Evolutionary conservation across 768 basidiomycete genomes (phyloP).

Genomic region (Hypholoma sublateritium): DNA sequence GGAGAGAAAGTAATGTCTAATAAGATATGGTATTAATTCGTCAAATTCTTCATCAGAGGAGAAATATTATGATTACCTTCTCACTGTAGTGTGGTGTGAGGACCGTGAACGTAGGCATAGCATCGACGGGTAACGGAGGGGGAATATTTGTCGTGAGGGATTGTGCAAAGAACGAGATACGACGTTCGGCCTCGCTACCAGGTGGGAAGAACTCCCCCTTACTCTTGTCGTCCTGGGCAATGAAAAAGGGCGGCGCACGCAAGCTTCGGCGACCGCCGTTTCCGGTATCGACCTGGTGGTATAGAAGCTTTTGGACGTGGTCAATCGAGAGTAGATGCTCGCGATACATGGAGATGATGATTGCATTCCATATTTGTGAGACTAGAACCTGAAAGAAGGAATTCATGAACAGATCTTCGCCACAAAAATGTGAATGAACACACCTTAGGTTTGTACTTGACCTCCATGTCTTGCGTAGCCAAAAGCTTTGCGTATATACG

Average conservation of each 20-base stretch:
- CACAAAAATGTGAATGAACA: conserved; percentile 15
- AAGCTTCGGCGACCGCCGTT: conserved; percentile 86
- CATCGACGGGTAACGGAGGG: conserved; percentile 91
- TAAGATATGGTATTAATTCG: conserved; percentile 6
- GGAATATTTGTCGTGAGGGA: conserved; percentile 95
- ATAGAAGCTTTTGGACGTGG: conserved; percentile 96
- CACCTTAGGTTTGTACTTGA: conserved; percentile 99
- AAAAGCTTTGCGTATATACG: conserved; percentile 95
- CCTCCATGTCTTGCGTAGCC: conserved; percentile 93
- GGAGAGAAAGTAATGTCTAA: conserved; percentile 89
- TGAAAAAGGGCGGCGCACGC: conserved; percentile 97
- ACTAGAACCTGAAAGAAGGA: conserved; percentile 75
- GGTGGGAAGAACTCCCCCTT: conserved; percentile 88
- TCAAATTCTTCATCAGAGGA: conserved; percentile 2
- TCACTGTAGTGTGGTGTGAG: conserved; percentile 98
- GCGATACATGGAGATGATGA: conserved; percentile 99
- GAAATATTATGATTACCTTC: conserved; percentile 55
- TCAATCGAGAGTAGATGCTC: conserved; percentile 98
- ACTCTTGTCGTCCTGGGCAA: conserved; percentile 88
- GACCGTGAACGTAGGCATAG: conserved; percentile 99
- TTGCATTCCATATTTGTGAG: conserved; percentile 99
- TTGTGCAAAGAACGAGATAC: conserved; percentile 99
- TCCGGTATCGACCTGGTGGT: conserved; percentile 89
- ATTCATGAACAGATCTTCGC: neutral
- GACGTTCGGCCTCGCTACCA: conserved; percentile 93